Base-by-base conservation (phyloP, 768 basidiomycete species). In the Solioccasus polychromus region DNA sequence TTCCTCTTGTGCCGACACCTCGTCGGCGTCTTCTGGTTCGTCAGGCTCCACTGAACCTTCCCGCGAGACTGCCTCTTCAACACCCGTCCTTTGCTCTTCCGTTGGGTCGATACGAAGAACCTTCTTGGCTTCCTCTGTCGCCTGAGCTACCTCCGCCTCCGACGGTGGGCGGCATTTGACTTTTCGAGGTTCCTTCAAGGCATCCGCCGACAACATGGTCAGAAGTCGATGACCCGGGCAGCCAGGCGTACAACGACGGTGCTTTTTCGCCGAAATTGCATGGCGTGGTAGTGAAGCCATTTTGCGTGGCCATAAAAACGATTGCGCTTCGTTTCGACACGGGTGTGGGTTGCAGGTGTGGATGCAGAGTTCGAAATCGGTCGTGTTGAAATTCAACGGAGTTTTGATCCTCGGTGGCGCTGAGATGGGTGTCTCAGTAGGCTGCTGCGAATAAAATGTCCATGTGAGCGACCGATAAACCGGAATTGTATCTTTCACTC, bases 251-350 rank as follows among this genome's bases (percentile, higher is more conserved):
- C 60, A 61, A 17, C 8, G 42, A 14, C 30, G 48, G 29, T 61
- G 60, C 25, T 44, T 61, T 28, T 54, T 62, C 2, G 35, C n/a
- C 20, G 59, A 61, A 44, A 61, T 58, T 4, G 50, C 58, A 19
- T 61, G 60, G 3, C 61, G 61, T 2, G 60, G 60, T 34, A 61
- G 42, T 20, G 49, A 53, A 4, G 54, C 46, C 35, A 48, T 43
- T 17, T 28, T 61, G 37, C 60, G 60, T 3, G 35, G 36, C 59
- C 60, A 61, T 23, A 63, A 39, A 38, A 63, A 57, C 22, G 60
- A 62, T 1, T 44, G 49, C 19, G 61, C 53, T 41, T 60, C 60
- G 14, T 61, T 63, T 34, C 61, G 60, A 47, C 60, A 61, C 3
- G 47, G 60, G 24, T 30, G 15, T 2, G 35, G 20, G 31, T 54